Percentiles rank a stretch among this genome's conserved stretches.
phyloP scores from a whole-genome alignment of 306 rosid genomes.

The Trifolium dubium region DNA sequence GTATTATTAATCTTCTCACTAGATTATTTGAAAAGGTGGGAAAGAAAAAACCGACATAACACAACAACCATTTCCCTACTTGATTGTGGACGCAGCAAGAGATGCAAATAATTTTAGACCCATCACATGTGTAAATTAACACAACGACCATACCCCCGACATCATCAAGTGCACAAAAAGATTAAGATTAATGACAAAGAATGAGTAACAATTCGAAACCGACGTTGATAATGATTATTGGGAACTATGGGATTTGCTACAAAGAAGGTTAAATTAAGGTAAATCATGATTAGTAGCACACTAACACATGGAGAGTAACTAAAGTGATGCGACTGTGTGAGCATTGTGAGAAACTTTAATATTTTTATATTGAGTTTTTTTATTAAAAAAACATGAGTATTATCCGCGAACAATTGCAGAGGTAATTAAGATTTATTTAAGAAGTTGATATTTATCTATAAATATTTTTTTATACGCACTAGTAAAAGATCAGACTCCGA shows the following conservation, averaged over 20 bases:
- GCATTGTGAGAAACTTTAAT: slow-evolving; percentile 10
- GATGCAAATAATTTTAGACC: slow-evolving; percentile 17
- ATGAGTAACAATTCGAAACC: slow-evolving; percentile 22
- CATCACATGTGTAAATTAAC: slow-evolving; percentile 36
- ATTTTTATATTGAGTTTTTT: slow-evolving; percentile 25
- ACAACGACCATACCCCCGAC: slow-evolving; percentile 30
- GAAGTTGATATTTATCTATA: too few relatives aligned
- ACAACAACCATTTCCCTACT: too few relatives aligned
- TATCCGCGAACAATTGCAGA: too few relatives aligned
- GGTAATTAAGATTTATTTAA: too few relatives aligned
- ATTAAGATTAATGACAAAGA: neutral
- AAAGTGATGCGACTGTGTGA: neutral
- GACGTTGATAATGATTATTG: slow-evolving; percentile 35
- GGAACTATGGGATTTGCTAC: slow-evolving; percentile 13
- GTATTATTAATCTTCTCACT: too few relatives aligned
- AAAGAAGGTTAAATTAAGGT: slow-evolving; percentile 5
- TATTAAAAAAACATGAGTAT: too few relatives aligned
- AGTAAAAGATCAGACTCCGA: too few relatives aligned
- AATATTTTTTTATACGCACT: too few relatives aligned
- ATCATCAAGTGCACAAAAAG: slow-evolving; percentile 24
- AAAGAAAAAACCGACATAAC: too few relatives aligned
- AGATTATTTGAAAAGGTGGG: too few relatives aligned
- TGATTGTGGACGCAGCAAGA: neutral
- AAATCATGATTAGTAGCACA: slow-evolving; percentile 40
- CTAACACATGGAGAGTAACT: slow-evolving; percentile 31